phyloP scores from a whole-genome alignment of 73 alveolate species.

The Paramecium biaurelia region DNA sequence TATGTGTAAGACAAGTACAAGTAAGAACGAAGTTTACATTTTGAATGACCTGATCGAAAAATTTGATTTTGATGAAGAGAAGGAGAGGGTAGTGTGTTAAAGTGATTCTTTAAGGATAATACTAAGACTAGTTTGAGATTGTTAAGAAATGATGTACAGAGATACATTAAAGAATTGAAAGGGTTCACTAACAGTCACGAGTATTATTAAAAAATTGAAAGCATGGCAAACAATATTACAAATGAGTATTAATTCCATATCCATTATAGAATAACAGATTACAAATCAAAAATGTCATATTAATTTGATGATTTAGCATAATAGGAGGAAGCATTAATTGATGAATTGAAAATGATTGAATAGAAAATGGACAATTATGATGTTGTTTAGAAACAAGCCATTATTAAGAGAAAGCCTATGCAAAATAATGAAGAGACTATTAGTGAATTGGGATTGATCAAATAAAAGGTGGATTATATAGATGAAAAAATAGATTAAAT shows the following conservation, averaged over 20 bases:
- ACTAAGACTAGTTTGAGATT: neutral
- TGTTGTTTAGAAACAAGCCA: neutral
- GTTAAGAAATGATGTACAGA: neutral
- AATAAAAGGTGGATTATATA: neutral
- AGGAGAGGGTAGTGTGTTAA: constrained; percentile 16
- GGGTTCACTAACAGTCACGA: constrained; percentile 14
- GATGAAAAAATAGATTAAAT: constrained; percentile 20
- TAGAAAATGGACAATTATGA: constrained; percentile 31
- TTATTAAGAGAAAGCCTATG: constrained; percentile 10
- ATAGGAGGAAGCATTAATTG: neutral
- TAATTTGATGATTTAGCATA: neutral
- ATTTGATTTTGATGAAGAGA: constrained; percentile 50
- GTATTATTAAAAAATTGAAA: constrained; percentile 19
- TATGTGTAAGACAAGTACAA: constrained; percentile 16
- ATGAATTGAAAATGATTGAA: constrained; percentile 16
- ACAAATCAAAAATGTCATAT: neutral
- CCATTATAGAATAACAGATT: neutral
- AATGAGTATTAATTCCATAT: neutral
- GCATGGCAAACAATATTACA: constrained; percentile 23
- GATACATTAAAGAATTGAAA: constrained; percentile 3
- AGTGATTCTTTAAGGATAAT: neutral
- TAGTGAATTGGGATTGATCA: constrained; percentile 34
- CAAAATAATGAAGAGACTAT: neutral
- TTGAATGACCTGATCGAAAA: constrained; percentile 31
- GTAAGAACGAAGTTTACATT: neutral